phyloP scores from a whole-genome alignment of 352 stramenopile genomes.

The Phytophthora agathidicida region DNA sequence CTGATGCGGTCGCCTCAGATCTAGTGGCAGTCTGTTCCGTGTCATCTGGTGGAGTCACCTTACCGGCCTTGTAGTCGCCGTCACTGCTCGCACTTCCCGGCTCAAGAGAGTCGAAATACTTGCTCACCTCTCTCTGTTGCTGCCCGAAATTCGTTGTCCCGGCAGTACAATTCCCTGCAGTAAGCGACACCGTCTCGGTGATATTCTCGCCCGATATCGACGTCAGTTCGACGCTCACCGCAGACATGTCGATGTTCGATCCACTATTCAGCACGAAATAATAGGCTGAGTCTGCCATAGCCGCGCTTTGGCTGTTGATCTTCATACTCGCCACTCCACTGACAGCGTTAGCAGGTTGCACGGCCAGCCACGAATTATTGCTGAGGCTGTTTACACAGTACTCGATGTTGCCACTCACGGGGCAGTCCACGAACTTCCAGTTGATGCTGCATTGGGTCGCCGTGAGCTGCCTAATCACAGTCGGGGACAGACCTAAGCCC shows the following conservation, averaged over 20 bases:
- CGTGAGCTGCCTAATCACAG: slow-evolving; percentile 39
- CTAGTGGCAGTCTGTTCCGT: slow-evolving; percentile 16
- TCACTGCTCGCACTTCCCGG: neutral
- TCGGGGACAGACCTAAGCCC: slow-evolving; percentile 45
- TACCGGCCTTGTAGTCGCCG: slow-evolving; percentile 18
- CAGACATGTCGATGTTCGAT: slow-evolving; percentile 18
- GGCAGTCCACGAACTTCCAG: too few species aligned
- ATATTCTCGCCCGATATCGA: slow-evolving; percentile 46
- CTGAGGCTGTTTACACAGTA: slow-evolving; percentile 38
- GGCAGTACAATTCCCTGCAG: slow-evolving; percentile 34
- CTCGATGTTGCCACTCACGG: slow-evolving; percentile 34
- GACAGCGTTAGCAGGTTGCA: slow-evolving; percentile 39
- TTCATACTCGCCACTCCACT: slow-evolving; percentile 28
- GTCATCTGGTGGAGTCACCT: slow-evolving; percentile 1
- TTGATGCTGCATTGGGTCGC: slow-evolving; percentile 34
- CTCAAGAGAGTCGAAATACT: slow-evolving; percentile 6
- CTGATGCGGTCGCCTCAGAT: neutral
- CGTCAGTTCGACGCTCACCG: slow-evolving; percentile 43
- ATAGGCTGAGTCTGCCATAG: slow-evolving; percentile 52
- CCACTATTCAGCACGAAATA: slow-evolving; percentile 46
- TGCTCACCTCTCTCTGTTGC: neutral
- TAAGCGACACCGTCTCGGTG: slow-evolving; percentile 47
- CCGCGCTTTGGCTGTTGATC: slow-evolving; percentile 47
- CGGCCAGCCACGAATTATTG: slow-evolving; percentile 34
- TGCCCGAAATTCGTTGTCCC: slow-evolving; percentile 18